Evolutionary conservation across 1,284 basidiomycete species (phyloP).

Genomic region (Cryptococcus deneoformans): DNA sequence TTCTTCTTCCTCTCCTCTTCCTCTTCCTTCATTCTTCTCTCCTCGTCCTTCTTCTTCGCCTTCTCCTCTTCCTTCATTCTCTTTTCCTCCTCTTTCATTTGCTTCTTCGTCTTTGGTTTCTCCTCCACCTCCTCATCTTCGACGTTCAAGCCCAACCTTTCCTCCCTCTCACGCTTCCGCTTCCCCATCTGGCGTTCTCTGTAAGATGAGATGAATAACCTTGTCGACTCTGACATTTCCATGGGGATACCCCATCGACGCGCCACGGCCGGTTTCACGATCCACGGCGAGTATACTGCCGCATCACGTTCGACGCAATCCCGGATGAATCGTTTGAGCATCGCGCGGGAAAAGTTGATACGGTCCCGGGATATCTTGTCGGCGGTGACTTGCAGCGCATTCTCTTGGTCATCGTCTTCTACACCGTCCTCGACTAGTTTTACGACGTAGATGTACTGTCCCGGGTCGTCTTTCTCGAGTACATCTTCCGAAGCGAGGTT

Average conservation of each 20-base stretch:
- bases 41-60: constrained; percentile 40
- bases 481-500: constrained; percentile 76
- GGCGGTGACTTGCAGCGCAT: constrained; percentile 76
- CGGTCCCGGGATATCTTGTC: constrained; percentile 88
- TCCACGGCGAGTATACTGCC: constrained; percentile 91
- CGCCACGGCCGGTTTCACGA: constrained; percentile 81
- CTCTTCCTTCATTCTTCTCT: constrained; percentile 61
- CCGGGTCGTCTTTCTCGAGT: constrained; percentile 69
- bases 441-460: constrained; percentile 81
- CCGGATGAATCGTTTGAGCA: constrained; percentile 90
- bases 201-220: constrained; percentile 69
- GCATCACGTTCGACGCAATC: constrained; percentile 90
- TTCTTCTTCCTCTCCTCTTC: constrained; percentile 62
- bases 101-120: constrained; percentile 68
- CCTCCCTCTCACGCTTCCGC: constrained; percentile 61
- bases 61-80: constrained; percentile 23
- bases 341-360: constrained; percentile 91
- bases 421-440: constrained; percentile 55
- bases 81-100: constrained; percentile 64
- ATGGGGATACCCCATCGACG: constrained; percentile 76
- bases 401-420: constrained; percentile 48
- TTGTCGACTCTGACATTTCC: constrained; percentile 80
- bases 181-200: constrained; percentile 87
- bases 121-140: constrained; percentile 55
- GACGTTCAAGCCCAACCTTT: constrained; percentile 53